Base-by-base conservation (phyloP, 2,329 filamentous ascomycete species). In the Hymenoscyphus albidus region DNA sequence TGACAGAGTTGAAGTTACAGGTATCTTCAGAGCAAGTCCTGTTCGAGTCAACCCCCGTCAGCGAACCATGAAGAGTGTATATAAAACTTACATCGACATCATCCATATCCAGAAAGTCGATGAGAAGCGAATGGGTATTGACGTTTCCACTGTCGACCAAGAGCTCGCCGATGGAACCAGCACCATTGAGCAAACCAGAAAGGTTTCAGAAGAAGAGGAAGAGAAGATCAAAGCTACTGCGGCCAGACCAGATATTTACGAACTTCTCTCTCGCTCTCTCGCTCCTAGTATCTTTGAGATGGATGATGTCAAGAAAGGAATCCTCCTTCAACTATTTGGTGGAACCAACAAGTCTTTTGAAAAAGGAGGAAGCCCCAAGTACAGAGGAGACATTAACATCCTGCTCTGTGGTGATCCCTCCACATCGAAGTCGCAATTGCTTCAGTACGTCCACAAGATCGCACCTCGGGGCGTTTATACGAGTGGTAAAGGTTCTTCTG, bases 301-400 rank as follows among this genome's bases (percentile, higher is more conserved):
- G 88, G 95, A 99, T 71, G 95, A 99, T 73, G 93, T 98, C 58
- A 99, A 99, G 83, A 99, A 99, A 79, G 95, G 95, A 12, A 97
- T 99, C 67, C 82, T 99, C 12, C 87, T 99, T 3, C 95, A 99
- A 74, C 86, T 99, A 51, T 99, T 99, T 75, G 94, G 95, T 44
- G 95, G 95, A 64, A 97, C 95, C 40, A 99, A 99, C 82, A 99
- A 99, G 80, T 92, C 91, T 0, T 99, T 99, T 77, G 87, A 96
- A 65, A 98, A 97, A 78, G 95, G 95, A 63, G 95, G 93, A 64
- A 97, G 91, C 74, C 95, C 95, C 6, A 93, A 90, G 72, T 99
- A 99, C 77, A 87, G 95, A 80, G 95, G 95, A 68, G 95, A 99
- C 77, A 97, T 99, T 80, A 99, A 99, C 76, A 86, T 99, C 60